Evolutionary conservation across 2,329 filamentous ascomycete species (phyloP), one percentile per base, ranked within the genome.

Genomic region (Zelopaecilomyces penicillatus): DNA sequence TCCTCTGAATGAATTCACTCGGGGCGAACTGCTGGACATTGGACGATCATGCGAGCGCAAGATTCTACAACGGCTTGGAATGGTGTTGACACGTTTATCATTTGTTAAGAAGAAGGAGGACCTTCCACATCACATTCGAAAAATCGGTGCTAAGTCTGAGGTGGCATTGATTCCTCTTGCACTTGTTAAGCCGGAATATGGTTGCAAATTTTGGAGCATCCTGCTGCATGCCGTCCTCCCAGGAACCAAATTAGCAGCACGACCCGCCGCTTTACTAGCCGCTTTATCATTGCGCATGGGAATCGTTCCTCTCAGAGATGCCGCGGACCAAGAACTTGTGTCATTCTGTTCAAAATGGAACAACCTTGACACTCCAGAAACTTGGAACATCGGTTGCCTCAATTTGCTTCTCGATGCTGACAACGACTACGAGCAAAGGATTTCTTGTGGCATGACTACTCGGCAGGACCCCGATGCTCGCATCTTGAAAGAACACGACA

Each of bases 1-100:
- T 4, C 52, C 58, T 0, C 45, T 64, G 19, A 61, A 62, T 5
- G 46, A 59, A 3, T 68, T 75, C 45, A 65, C 66, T 1, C 64
- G 70, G 8, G 62, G 60, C 1, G 71, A 76, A 41, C 62, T 76
- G 8, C 59, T 76, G 1, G 73, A 76, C 44, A 74, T 76, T 46
- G 69, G 70, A 6, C 62, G 72, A 9, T 75, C 71, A 0, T 76
- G 73, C 52, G 66, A 76, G 41, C 60, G 66, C 41, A 61, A 58
- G 3, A 69, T 75, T 40, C 63, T 76, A 2, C 65, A 65, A 9
- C 66, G 72, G 0, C 59, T 76, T 2, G 69, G 73, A 6, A 65
- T 61, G 30, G 64, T 74, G 5, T 58, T 76, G 8, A 73, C 71
- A 0, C 65, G 63, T 4, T 52, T 76, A 4, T 70, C 66, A 2